Evolutionary conservation across 2,329 filamentous ascomycete species (phyloP).

Genomic region (Didymella arachidicola): DNA sequence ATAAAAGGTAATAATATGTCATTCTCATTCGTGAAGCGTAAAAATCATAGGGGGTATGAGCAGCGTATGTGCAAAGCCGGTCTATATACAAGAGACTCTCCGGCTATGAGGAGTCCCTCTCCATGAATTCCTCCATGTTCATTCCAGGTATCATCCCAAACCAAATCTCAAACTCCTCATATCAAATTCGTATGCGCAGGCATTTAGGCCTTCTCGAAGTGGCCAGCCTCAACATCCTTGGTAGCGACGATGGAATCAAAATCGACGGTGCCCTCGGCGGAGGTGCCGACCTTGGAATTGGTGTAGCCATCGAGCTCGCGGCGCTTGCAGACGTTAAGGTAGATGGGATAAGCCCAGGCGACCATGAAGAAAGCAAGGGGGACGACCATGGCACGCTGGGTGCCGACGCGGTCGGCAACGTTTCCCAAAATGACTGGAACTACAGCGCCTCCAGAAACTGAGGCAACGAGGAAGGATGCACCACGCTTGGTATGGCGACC

Average conservation of each 20-base stretch:
- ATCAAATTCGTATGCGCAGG: not conserved
- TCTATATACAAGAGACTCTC: constrained; percentile 18
- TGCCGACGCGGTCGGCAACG: constrained; percentile 46
- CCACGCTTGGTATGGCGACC: constrained; percentile 53
- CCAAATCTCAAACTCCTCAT: constrained; percentile 6
- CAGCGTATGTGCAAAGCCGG: constrained; percentile 22
- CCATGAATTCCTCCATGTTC: constrained; percentile 8
- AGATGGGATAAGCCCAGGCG: constrained; percentile 49
- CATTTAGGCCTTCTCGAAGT: constrained; percentile 27
- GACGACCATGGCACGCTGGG: constrained; percentile 47
- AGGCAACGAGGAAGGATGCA: constrained; percentile 49
- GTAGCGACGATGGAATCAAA: constrained; percentile 34
- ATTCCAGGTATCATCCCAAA: constrained; percentile 18
- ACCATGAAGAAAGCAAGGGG: constrained; percentile 45
- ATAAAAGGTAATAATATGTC: not conserved
- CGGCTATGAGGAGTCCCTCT: constrained; percentile 13
- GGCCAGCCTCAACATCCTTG: constrained; percentile 37
- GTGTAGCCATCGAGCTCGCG: constrained; percentile 49
- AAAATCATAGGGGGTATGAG: constrained; percentile 19
- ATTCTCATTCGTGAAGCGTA: constrained; percentile 18
- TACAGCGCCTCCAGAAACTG: constrained; percentile 49
- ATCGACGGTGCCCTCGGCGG: constrained; percentile 32
- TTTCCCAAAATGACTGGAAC: constrained; percentile 49
- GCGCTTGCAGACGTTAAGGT: constrained; percentile 47
- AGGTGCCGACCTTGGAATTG: constrained; percentile 41